Base-by-base conservation (phyloP, 352 stramenopile species). In the Thalassiosira hispida region DNA sequence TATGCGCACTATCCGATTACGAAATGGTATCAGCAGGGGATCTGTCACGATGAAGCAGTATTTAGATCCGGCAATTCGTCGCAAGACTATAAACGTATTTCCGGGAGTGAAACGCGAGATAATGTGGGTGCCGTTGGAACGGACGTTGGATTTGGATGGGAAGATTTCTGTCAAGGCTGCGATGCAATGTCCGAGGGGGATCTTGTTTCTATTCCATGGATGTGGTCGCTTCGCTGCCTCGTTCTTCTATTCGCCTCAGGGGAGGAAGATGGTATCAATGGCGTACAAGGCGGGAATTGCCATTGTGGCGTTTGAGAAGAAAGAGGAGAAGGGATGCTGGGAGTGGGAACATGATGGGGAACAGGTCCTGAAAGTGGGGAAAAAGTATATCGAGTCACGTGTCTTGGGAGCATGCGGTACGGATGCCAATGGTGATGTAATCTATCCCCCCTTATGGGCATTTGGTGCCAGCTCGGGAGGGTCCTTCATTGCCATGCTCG, bases 241-340 rank as follows among this genome's bases (percentile, higher is more conserved):
- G 3, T 86, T 86, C 61, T 86, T 79, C 51, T 86, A 86, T 33
- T 79, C 65, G 52, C 78, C 78, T 2, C 78, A 86, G 55, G 78
- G 78, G 55, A 47, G 73, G n/a, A 64, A 52, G 12, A 79, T 86
- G 6, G 47, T 86, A 4, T 31, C 27, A 2, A 53, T 29, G 20
- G 78, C 78, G 5, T 57, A 62, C 22, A 23, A 65, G 16, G 9
- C 38, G 2, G 78, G 78, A 49, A 27, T 83, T 3, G 40, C 59
- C 0, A 66, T 74, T 12, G 73, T 83, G 0, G 69, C 73, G 18
- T 68, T 86, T 23, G 65, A 64, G 0, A 86, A 86, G 51, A 66
- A 69, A 20, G 49, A 77, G 4, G 77, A 85, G 23, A 38, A 38
- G 35, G 70, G 49, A 7, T 85, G 77, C 65, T 85, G 77, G 77